phyloP scores from a whole-genome alignment of 208 protist genomes.

The Crithidia brevicula region DNA sequence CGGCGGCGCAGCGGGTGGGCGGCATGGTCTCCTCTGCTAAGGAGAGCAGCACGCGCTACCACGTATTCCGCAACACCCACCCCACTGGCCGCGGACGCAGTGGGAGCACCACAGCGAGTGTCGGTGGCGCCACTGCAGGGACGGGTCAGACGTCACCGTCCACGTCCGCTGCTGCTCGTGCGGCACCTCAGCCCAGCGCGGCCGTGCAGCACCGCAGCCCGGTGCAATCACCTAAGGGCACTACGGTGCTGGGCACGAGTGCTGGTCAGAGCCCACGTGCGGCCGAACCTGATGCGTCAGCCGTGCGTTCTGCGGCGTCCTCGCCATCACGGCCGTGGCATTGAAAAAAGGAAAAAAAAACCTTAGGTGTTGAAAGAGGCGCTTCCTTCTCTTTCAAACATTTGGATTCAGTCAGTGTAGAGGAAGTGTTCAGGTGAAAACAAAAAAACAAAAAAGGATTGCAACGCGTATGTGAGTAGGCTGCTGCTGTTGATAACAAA shows the following conservation, averaged over 20 bases:
- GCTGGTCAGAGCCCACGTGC: not conserved
- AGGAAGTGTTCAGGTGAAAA: no score
- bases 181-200: not conserved
- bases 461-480: no score
- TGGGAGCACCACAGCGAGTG: not conserved
- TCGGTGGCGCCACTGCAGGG: no score
- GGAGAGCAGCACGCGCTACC: constrained; percentile 32
- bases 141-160: no score
- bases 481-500: no score
- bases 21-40: constrained; percentile 45
- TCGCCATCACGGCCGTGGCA: constrained; percentile 33
- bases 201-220: constrained; percentile 21
- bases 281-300: not conserved
- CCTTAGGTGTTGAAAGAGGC: not conserved
- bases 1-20: constrained; percentile 53
- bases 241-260: not conserved
- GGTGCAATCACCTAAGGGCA: not conserved
- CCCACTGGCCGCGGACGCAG: constrained; percentile 18
- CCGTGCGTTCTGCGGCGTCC: constrained; percentile 13
- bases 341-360: not conserved
- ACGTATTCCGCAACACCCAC: constrained; percentile 50
- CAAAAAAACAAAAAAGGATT: no score
- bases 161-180: not conserved
- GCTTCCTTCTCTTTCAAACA: not conserved
- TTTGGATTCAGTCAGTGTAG: no score